Base-by-base conservation (phyloP, 805 yeast genomes). In the Lachancea kluyveri region DNA sequence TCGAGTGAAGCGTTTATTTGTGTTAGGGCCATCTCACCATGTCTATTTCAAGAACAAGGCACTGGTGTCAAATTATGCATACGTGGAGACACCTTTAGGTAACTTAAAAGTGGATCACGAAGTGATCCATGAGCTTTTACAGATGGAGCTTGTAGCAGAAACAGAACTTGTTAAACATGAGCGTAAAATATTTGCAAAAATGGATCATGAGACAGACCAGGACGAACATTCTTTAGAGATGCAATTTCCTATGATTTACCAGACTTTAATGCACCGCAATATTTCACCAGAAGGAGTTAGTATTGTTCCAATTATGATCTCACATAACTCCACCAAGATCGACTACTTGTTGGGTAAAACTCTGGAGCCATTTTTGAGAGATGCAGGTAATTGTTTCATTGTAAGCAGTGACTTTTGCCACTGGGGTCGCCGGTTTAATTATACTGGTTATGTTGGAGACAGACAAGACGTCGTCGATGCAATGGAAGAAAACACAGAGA, bases 381-480 rank as follows among this genome's bases (percentile, higher is more conserved):
- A 70, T 18, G 57, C 59, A 15, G 75, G 74, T 45, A 78, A 85
- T 2, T 29, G 43, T 11, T 83, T 92, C 54, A 74, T 85, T 10
- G 68, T 92, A 4, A 82, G 94, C 52, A 74, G 90, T 2, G 98
- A 92, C 61, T 92, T 92, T 49, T 88, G 96, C 51, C 98, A 92
- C 53, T 92, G 98, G 98, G 88, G 88, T 1, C 44, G 64, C 3
- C 55, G 84, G 22, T 81, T 80, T 48, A 71, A 70, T 9, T 81
- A 74, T 47, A 72, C 72, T 3, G 59, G 62, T 5, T 78, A 75
- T 41, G 65, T 76, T 0, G 50, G 51, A 5, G 45, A 40, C 26
- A 40, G 32, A 26, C 45, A 42, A 8, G 59, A 51, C 12, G 29
- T 52, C 14, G 28, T 41, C 3, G 55, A 50, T 8, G 48, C 55